These are phyloP conservation scores for Kuraishia piskuri DNA, from an alignment of 805 yeast genomes.

Conservation along the genomic window DNA sequence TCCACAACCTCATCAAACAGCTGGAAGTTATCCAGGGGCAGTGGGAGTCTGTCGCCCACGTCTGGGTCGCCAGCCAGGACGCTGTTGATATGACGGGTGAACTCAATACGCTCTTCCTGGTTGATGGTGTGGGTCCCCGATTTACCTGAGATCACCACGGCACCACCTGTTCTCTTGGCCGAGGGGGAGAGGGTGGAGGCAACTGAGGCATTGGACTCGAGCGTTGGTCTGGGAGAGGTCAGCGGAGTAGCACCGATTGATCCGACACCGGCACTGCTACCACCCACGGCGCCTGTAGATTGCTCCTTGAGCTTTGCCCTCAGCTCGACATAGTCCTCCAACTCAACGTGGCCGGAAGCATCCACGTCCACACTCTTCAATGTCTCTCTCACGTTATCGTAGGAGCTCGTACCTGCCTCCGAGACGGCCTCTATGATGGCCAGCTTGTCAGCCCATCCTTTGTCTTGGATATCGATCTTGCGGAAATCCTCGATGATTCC, in stretches of 20 bases:
- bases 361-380: constrained; percentile 87
- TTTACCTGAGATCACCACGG: constrained; percentile 76
- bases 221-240: constrained; percentile 18
- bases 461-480: constrained; percentile 78
- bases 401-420: constrained; percentile 68
- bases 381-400: constrained; percentile 91
- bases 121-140: constrained; percentile 94
- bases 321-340: constrained; percentile 87
- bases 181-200: constrained; percentile 30
- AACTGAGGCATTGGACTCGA: constrained; percentile 17
- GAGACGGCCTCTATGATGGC: constrained; percentile 80
- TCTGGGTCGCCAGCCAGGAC: constrained; percentile 85
- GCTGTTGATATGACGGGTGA: constrained; percentile 90
- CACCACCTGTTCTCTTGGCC: constrained; percentile 54
- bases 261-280: constrained; percentile 12
- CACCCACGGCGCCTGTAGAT: constrained; percentile 13
- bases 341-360: constrained; percentile 93
- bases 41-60: constrained; percentile 78
- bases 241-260: constrained; percentile 7
- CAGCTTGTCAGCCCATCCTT: constrained; percentile 91
- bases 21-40: constrained; percentile 91
- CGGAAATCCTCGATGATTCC: constrained; percentile 81
- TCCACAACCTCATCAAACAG: constrained; percentile 95
- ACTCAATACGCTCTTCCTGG: constrained; percentile 93
- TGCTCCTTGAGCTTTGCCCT: constrained; percentile 69